A percentile compares a stretch with the other conserved stretches of the same genome.
These are phyloP conservation scores for Myriosclerotinia scirpicola DNA, from an alignment of 2,329 filamentous ascomycete species.

Conservation along the genomic window DNA sequence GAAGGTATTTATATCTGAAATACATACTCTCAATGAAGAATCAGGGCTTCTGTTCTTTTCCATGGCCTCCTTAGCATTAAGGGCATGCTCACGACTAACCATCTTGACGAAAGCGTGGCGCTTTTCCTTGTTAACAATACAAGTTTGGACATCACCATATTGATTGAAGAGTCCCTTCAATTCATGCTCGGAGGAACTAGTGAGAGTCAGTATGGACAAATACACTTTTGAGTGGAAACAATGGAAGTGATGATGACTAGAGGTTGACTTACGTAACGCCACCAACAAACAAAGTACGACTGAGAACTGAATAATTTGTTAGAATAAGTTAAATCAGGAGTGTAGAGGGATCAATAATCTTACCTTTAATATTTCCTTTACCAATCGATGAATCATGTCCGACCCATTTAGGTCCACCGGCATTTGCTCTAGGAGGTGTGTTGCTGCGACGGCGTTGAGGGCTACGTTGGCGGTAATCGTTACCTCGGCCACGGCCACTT, in stretches of 20 bases:
- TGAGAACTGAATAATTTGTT: slow-evolving; percentile 61
- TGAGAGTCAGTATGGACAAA: slow-evolving; percentile 35
- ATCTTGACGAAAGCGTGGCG: slow-evolving; percentile 99
- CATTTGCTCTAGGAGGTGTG: slow-evolving; percentile 49
- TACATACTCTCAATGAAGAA: slow-evolving; percentile 45
- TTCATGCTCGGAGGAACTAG: slow-evolving; percentile 74
- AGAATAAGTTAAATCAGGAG: slow-evolving; percentile 26
- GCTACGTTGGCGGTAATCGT: slow-evolving; percentile 85
- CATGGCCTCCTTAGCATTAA: slow-evolving; percentile 82
- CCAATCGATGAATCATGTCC: slow-evolving; percentile 76
- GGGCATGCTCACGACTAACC: slow-evolving; percentile 83
- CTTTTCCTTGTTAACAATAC: slow-evolving; percentile 97
- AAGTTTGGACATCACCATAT: slow-evolving; percentile 89
- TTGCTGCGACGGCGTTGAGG: slow-evolving; percentile 70
- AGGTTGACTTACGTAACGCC: slow-evolving; percentile 74
- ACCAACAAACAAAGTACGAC: slow-evolving; percentile 93
- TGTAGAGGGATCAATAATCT: slow-evolving; percentile 22
- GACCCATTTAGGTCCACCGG: slow-evolving; percentile 67
- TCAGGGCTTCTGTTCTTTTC: slow-evolving; percentile 73
- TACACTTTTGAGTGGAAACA: slow-evolving; percentile 22
- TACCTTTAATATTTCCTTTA: slow-evolving; percentile 74
- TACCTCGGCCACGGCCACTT: slow-evolving; percentile 53
- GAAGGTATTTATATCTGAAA: neutral
- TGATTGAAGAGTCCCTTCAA: slow-evolving; percentile 76
- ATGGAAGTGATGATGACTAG: neutral